Base-by-base conservation (phyloP, 1,284 basidiomycete genomes). In the Pulveroboletus sp. region DNA sequence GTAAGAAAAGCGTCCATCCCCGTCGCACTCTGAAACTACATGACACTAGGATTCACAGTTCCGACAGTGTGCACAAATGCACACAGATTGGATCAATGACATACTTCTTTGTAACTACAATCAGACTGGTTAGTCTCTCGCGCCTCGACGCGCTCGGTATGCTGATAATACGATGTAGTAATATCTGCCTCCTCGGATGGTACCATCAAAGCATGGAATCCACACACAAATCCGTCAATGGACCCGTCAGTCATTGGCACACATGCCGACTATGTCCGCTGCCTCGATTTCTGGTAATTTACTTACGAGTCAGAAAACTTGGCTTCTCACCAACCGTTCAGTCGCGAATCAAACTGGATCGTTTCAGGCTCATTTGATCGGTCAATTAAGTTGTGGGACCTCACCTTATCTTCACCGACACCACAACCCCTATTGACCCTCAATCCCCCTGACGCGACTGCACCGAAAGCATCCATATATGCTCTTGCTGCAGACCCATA, bases 11-110 rank as follows among this genome's bases (percentile, higher is more conserved):
- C 49, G 36, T 55, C 38, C 35, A 53, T 57, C 24, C 50, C 40
- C 31, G 39, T 48, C 47, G 18, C 39, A 31, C 43, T 45, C 35
- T 50, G 15, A 53, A 47, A 59, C 29, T 55, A 65, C 53, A 15
- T 52, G 8, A 7, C 49, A 39, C 43, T 46, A 87, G 84, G 73
- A 72, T 33, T 78, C 82, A 56, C 76, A 78, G 46, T 96, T 95
- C 69, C 82, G 94, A 45, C 92, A 96, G 72, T 88, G 85, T 57
- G 85, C 87, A 6, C 93, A 96, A 71, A 83, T 85, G 12, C 94
- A 96, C 69, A 87, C 89, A 0, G 95, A 98, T 75, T 99, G 96
- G 97, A 87, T 98, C 45, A 98, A 98, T 73, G 96, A 98, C 67
- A 86, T 99, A 57, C 70, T 96, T 9, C 81, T 99, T 15, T 96